phyloP scores from a whole-genome alignment of 148 eudicot genomes.

The Diospyros lotus region DNA sequence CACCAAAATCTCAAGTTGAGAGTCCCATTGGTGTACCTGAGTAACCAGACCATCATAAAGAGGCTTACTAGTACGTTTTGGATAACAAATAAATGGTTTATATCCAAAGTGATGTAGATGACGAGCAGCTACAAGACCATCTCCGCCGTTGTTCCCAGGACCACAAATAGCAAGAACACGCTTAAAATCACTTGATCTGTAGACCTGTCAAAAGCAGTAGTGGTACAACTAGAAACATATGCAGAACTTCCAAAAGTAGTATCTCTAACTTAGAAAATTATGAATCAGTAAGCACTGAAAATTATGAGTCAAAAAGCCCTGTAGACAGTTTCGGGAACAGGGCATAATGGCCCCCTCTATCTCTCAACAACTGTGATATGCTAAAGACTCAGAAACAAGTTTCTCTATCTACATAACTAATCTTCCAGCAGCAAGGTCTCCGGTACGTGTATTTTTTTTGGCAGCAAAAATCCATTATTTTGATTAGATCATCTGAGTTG shows the following conservation, averaged over 20 bases:
- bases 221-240: neutral
- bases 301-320: neutral
- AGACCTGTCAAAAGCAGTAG: constrained; percentile 53
- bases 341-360: neutral
- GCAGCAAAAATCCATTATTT: too few relatives aligned
- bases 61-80: constrained; percentile 91
- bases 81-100: constrained; percentile 74
- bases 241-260: neutral
- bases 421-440: neutral
- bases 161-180: constrained; percentile 92
- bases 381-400: constrained; percentile 2
- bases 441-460: too few relatives aligned
- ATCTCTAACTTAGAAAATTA: neutral
- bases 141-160: constrained; percentile 99
- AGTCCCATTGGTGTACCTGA: constrained; percentile 52
- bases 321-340: neutral
- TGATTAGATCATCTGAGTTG: too few relatives aligned
- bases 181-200: constrained; percentile 51
- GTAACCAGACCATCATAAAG: constrained; percentile 81
- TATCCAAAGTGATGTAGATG: constrained; percentile 95
- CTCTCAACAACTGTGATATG: neutral
- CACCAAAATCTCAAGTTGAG: constrained; percentile 4
- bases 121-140: constrained; percentile 98
- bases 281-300: neutral
- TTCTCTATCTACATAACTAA: neutral